Percentiles rank a stretch among this genome's conserved stretches.
These are phyloP conservation scores for Maudiozyma pseudohumilis DNA, from an alignment of 805 yeast species.

Conservation along the genomic window DNA sequence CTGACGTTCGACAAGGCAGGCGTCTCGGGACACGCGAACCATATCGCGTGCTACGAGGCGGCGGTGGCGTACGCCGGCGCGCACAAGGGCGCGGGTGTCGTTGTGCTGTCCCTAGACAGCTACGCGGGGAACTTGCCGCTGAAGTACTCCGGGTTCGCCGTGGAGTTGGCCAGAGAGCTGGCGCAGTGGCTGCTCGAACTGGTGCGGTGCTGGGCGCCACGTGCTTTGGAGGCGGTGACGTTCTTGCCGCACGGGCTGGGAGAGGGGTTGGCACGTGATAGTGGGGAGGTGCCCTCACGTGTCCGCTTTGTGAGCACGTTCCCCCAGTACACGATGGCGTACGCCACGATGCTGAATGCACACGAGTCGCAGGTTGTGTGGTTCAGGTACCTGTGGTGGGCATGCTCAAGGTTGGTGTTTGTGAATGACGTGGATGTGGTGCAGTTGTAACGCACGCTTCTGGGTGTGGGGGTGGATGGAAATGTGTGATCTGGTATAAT, in stretches of 20 bases:
- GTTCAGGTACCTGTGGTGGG: conserved; percentile 87
- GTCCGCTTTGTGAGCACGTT: conserved; percentile 30
- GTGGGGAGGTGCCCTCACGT: no score
- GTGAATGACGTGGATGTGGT: conserved; percentile 47
- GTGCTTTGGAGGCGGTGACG: not conserved
- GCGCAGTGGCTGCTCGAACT: not conserved
- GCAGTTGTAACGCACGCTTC: no score
- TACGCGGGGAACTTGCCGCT: conserved; percentile 8
- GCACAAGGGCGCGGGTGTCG: not conserved
- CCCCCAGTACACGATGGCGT: conserved; percentile 28
- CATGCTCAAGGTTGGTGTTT: conserved; percentile 65
- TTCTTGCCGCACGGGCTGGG: not conserved
- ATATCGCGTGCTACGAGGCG: conserved; percentile 52
- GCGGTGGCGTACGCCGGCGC: conserved; percentile 19
- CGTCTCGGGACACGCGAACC: conserved; percentile 84
- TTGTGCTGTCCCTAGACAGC: conserved; percentile 4
- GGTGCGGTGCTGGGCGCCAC: not conserved
- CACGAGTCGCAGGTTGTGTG: conserved; percentile 90
- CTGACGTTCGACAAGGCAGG: conserved; percentile 78
- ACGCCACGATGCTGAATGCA: conserved; percentile 70
- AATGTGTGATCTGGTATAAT: not conserved
- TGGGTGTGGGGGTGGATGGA: not conserved
- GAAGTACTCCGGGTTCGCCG: conserved; percentile 20
- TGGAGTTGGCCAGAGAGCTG: conserved; percentile 7
- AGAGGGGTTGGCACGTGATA: not conserved